Conservation (phyloP, 805 yeast species). For the Pichia deserticola region DNA sequence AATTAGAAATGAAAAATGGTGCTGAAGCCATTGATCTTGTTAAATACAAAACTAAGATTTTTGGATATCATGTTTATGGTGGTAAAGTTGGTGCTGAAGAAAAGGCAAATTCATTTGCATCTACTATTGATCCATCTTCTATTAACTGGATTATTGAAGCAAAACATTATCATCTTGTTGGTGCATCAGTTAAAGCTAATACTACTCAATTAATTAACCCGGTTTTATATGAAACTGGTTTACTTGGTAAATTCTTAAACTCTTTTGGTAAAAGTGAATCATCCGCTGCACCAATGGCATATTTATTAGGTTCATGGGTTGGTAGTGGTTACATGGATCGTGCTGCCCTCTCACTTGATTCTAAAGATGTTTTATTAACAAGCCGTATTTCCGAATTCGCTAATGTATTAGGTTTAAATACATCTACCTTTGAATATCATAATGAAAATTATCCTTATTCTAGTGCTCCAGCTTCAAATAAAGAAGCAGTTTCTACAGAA, state of each 20-base stretch:
- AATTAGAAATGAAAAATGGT: background rate
- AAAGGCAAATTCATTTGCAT: constrained; percentile 13
- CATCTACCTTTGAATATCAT: constrained; percentile 1
- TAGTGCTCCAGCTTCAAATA: background rate
- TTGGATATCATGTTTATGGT: constrained; percentile 8
- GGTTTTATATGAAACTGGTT: constrained; percentile 7
- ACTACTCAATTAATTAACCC: constrained; percentile 21
- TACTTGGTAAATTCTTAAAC: background rate
- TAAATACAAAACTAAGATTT: constrained; percentile 14
- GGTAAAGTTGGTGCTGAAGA: background rate
- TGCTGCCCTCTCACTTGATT: constrained; percentile 25
- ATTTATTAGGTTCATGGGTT: constrained; percentile 36
- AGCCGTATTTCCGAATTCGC: constrained; percentile 22
- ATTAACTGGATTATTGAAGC: constrained; percentile 37
- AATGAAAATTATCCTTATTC: constrained; percentile 8
- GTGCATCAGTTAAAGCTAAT: background rate
- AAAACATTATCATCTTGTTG: constrained; percentile 21
- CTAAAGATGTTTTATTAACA: constrained; percentile 21
- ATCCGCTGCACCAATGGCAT: constrained; percentile 26
- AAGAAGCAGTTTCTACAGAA: background rate
- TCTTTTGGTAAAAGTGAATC: constrained; percentile 2
- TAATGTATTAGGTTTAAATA: constrained; percentile 19
- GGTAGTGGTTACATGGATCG: constrained; percentile 29
- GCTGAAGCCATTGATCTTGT: background rate
- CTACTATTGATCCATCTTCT: constrained; percentile 2